These are phyloP conservation scores for Clarireedia homoeocarpa DNA, from an alignment of 2,329 filamentous ascomycete genomes.

Conservation along the genomic window DNA sequence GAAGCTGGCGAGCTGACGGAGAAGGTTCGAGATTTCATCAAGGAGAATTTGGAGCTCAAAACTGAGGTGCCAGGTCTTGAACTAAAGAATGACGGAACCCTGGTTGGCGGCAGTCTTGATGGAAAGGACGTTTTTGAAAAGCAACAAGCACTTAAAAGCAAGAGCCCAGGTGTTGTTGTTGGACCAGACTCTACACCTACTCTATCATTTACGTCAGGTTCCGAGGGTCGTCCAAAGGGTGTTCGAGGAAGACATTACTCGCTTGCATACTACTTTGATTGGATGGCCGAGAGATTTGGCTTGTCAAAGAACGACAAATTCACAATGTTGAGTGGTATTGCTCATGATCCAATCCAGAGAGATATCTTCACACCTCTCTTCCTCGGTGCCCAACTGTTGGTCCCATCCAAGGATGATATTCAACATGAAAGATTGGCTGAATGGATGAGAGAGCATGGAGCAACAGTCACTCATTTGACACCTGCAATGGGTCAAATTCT, in stretches of 20 bases:
- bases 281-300: slow-evolving; percentile 83
- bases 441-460: slow-evolving; percentile 72
- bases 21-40: slow-evolving; percentile 57
- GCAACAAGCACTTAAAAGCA: slow-evolving; percentile 41
- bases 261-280: slow-evolving; percentile 78
- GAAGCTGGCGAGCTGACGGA: slow-evolving; percentile 58
- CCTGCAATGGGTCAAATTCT: slow-evolving; percentile 96
- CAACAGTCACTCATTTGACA: slow-evolving; percentile 81
- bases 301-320: slow-evolving; percentile 67
- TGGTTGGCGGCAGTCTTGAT: slow-evolving; percentile 60
- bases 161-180: slow-evolving; percentile 64
- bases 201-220: slow-evolving; percentile 65
- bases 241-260: slow-evolving; percentile 83
- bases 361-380: slow-evolving; percentile 90
- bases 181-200: slow-evolving; percentile 81
- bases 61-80: slow-evolving; percentile 67
- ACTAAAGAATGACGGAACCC: slow-evolving; percentile 60
- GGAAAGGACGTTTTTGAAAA: slow-evolving; percentile 60
- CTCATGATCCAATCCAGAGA: slow-evolving; percentile 61
- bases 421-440: slow-evolving; percentile 77
- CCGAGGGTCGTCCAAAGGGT: slow-evolving; percentile 76
- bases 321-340: slow-evolving; percentile 78
- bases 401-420: slow-evolving; percentile 77
- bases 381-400: slow-evolving; percentile 69
- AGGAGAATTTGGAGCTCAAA: slow-evolving; percentile 63